phyloP scores from a whole-genome alignment of 176 grass and related monocot species.

The Guadua angustifolia region DNA sequence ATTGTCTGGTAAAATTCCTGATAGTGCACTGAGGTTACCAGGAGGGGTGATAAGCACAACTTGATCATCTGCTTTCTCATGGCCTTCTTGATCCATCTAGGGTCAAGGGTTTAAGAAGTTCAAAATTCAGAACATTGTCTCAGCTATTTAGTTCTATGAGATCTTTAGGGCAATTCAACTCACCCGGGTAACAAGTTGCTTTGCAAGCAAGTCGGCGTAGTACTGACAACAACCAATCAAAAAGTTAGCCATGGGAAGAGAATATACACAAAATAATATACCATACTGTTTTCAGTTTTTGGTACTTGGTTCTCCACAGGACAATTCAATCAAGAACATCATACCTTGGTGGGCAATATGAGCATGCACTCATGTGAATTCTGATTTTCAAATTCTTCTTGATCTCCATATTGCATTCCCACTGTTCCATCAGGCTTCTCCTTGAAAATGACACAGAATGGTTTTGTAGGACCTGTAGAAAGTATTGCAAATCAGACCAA shows the following conservation, averaged over 20 bases:
- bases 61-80: conserved; percentile 70
- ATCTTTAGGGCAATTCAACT: conserved; percentile 40
- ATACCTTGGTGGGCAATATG: conserved; percentile 78
- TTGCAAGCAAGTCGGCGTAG: conserved; percentile 73
- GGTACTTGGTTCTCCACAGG: background rate
- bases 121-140: conserved; percentile 43
- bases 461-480: conserved; percentile 51
- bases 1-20: conserved; percentile 62
- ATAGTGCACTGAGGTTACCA: conserved; percentile 48
- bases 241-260: conserved; percentile 45
- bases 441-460: conserved; percentile 62
- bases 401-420: conserved; percentile 79
- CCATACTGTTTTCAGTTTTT: conserved; percentile 20
- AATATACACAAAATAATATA: conserved; percentile 8
- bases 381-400: conserved; percentile 71
- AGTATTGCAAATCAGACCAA: conserved; percentile 35
- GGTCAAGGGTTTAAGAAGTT: conserved; percentile 42
- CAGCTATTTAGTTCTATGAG: conserved; percentile 18
- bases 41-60: conserved; percentile 53
- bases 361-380: conserved; percentile 63
- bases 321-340: conserved; percentile 28
- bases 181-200: conserved; percentile 69
- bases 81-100: conserved; percentile 85
- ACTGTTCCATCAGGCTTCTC: conserved; percentile 91
- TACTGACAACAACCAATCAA: conserved; percentile 51